Evolutionary conservation across 768 basidiomycete genomes (phyloP).

Genomic region (Leccinum longicurvipes): DNA sequence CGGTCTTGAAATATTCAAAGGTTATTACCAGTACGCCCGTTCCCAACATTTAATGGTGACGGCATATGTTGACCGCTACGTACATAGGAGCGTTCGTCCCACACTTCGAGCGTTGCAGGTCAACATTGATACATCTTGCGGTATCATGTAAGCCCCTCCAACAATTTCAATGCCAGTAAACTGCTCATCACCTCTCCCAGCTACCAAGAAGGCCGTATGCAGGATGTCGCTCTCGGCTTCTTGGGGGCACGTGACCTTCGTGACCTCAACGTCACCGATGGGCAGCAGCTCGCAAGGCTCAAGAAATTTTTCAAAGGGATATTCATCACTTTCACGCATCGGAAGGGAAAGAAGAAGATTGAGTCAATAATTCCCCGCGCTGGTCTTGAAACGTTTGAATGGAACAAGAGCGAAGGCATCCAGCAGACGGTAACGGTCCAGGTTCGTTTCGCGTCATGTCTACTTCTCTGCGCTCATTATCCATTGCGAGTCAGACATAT

Average conservation of each 20-base stretch:
- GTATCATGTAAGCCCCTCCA: conserved; percentile 38
- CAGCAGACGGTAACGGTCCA: conserved; percentile 34
- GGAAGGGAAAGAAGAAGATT: conserved; percentile 33
- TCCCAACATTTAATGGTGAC: background rate
- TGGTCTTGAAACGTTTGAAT: conserved; percentile 40
- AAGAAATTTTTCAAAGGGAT: conserved; percentile 39
- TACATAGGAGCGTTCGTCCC: conserved; percentile 45
- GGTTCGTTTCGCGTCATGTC: conserved; percentile 27
- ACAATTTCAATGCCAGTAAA: background rate
- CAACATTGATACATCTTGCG: conserved; percentile 46
- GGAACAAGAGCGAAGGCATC: conserved; percentile 24
- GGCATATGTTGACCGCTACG: background rate
- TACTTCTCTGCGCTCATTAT: background rate
- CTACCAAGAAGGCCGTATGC: conserved; percentile 25
- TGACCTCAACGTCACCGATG: conserved; percentile 26
- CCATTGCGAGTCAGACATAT: conserved; percentile 36
- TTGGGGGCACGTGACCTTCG: conserved; percentile 25
- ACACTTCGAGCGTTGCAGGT: conserved; percentile 38
- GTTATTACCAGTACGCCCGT: conserved; percentile 47
- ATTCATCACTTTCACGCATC: conserved; percentile 30
- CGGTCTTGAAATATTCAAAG: conserved; percentile 44
- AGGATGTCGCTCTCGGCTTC: conserved; percentile 32
- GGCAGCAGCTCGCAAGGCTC: conserved; percentile 31
- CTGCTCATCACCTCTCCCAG: conserved; percentile 10
- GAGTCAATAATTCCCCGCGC: conserved; percentile 35